phyloP scores from a whole-genome alignment of 176 grass and related monocot genomes.

The Musa beccarii region DNA sequence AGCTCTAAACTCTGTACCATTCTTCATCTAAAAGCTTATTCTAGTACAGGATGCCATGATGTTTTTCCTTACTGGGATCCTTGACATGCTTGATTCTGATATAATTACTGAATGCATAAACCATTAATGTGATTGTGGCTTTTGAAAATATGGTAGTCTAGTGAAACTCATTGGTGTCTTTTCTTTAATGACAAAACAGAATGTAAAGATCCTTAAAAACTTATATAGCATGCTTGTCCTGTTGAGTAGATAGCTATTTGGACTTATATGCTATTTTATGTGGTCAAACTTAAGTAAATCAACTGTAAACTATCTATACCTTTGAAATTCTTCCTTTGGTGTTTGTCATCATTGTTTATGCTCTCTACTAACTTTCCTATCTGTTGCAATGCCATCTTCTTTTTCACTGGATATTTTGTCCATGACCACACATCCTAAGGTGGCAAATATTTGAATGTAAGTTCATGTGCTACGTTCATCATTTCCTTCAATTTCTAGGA shows the following conservation, averaged over 20 bases:
- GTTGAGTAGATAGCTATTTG: not conserved
- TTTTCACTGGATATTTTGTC: not conserved
- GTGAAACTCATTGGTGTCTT: not conserved
- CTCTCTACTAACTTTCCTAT: no score
- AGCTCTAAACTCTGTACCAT: not conserved
- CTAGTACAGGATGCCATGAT: not conserved
- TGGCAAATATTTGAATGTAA: not conserved
- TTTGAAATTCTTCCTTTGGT: not conserved
- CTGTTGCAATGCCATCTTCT: no score
- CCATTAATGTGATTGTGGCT: not conserved
- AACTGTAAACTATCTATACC: not conserved
- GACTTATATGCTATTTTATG: not conserved
- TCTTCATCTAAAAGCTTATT: not conserved
- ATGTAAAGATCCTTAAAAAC: not conserved
- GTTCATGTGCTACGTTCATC: not conserved
- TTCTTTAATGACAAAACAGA: no score
- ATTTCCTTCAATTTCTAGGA: not conserved
- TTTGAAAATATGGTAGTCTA: not conserved
- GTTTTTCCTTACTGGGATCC: not conserved
- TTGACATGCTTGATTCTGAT: not conserved
- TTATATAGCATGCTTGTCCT: not conserved
- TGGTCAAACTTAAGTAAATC: not conserved
- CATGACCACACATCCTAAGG: not conserved
- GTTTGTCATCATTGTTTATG: not conserved
- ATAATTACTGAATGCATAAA: not conserved